Evolutionary conservation across 257 asterid species (phyloP).

Genomic region (Solanum pimpinellifolium): DNA sequence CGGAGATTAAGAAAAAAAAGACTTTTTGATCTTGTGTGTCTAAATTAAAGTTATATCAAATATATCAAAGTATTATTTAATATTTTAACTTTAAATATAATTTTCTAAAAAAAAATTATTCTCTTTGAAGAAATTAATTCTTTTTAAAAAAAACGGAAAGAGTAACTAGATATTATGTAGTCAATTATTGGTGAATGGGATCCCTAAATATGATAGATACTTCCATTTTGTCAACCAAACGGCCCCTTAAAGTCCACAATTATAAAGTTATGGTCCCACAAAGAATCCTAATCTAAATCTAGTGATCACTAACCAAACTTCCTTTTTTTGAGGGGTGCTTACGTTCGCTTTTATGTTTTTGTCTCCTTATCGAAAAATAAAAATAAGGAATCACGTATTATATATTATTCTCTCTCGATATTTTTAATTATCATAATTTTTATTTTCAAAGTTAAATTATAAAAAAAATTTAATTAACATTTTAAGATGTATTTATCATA

Average conservation of each 20-base stretch:
- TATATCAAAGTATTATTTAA: no score
- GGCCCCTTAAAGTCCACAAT: neutral
- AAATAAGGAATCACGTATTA: neutral
- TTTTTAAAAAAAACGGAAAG: no score
- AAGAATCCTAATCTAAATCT: neutral
- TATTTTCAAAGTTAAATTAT: no score
- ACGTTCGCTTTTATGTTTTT: neutral
- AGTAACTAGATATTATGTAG: no score
- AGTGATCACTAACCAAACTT: neutral
- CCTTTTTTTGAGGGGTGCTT: neutral
- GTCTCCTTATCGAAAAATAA: neutral
- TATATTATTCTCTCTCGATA: accelerated
- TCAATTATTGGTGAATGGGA: neutral
- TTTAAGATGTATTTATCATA: no score
- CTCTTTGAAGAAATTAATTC: no score
- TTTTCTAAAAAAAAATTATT: no score
- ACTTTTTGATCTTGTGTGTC: no score
- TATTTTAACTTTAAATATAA: no score
- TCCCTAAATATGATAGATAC: neutral
- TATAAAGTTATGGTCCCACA: neutral
- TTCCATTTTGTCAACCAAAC: neutral
- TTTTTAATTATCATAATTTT: no score
- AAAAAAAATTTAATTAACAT: accelerated
- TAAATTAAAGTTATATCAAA: no score
- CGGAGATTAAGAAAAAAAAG: no score